These are phyloP conservation scores for Trichoderma sp. DNA, from an alignment of 2,329 filamentous ascomycete genomes.

Conservation along the genomic window DNA sequence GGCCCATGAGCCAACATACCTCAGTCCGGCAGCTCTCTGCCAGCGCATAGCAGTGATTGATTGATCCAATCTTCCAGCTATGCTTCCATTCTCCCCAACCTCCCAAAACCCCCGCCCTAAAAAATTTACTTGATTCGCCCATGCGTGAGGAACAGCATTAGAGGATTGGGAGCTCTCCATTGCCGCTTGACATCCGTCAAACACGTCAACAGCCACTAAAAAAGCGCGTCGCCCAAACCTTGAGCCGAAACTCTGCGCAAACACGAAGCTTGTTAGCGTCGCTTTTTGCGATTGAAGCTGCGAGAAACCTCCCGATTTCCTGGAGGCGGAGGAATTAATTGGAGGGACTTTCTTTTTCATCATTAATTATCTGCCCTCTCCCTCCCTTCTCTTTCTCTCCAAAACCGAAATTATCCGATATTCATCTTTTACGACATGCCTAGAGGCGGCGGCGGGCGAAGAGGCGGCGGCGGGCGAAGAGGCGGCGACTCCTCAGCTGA, in stretches of 20 bases:
- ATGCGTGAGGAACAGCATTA: not conserved
- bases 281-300: slow-evolving; percentile 7
- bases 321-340: not conserved
- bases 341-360: not conserved
- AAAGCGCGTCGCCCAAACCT: slow-evolving; percentile 28
- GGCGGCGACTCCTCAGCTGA: slow-evolving; percentile 35
- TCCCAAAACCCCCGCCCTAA: slow-evolving; percentile 8
- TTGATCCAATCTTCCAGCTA: not conserved
- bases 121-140: slow-evolving; percentile 11
- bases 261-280: slow-evolving; percentile 19
- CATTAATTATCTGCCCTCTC: not conserved
- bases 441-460: slow-evolving; percentile 36
- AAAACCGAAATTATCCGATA: not conserved
- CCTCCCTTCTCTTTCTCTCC: not conserved
- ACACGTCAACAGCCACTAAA: slow-evolving; percentile 32
- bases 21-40: not conserved
- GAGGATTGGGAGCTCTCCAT: not conserved
- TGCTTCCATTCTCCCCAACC: not conserved
- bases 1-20: not conserved
- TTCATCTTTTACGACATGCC: slow-evolving; percentile 37
- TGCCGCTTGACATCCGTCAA: not conserved
- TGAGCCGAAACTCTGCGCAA: slow-evolving; percentile 13
- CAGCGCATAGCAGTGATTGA: slow-evolving; percentile 4
- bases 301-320: not conserved
- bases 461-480: slow-evolving; percentile 23